These are phyloP conservation scores for Fusarium sp. DNA, from an alignment of 2,329 filamentous ascomycete genomes.

Conservation along the genomic window DNA sequence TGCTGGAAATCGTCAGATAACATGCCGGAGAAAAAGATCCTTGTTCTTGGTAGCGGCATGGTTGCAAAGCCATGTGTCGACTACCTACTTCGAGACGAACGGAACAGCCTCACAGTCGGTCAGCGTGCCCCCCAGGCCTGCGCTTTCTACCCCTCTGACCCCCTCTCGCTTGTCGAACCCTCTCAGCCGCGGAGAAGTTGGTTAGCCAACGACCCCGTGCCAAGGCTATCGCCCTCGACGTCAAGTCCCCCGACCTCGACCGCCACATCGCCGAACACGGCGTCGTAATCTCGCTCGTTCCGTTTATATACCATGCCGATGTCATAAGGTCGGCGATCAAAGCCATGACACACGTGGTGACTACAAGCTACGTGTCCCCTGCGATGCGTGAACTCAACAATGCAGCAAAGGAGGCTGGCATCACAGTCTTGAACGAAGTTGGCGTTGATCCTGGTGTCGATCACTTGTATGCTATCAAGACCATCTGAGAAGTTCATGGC, in stretches of 20 bases:
- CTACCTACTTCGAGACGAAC: constrained; percentile 21
- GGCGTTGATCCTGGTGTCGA: constrained; percentile 70
- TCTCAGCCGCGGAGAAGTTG: constrained; percentile 7
- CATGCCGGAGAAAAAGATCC: constrained; percentile 13
- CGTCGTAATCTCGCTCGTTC: constrained; percentile 42
- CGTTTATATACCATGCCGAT: constrained; percentile 37
- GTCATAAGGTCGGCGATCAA: constrained; percentile 78
- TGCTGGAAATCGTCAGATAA: not conserved
- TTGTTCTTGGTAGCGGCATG: constrained; percentile 33
- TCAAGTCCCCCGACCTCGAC: constrained; percentile 32
- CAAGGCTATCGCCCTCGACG: constrained; percentile 29
- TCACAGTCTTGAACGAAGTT: constrained; percentile 81
- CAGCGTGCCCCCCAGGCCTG: too few species aligned
- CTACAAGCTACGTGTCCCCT: constrained; percentile 79
- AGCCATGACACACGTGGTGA: constrained; percentile 78
- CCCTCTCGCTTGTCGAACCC: constrained; percentile 24
- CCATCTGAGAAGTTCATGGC: constrained; percentile 74
- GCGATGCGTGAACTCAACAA: constrained; percentile 76
- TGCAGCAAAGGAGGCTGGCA: constrained; percentile 72
- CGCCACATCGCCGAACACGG: constrained; percentile 23
- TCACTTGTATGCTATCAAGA: constrained; percentile 72
- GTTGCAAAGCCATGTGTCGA: constrained; percentile 36
- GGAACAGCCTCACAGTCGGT: constrained; percentile 20
- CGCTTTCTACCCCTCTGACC: too few species aligned
- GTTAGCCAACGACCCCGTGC: not conserved